Base-by-base conservation (phyloP, 495 filamentous ascomycete species). In the Talaromyces trachyspermus region DNA sequence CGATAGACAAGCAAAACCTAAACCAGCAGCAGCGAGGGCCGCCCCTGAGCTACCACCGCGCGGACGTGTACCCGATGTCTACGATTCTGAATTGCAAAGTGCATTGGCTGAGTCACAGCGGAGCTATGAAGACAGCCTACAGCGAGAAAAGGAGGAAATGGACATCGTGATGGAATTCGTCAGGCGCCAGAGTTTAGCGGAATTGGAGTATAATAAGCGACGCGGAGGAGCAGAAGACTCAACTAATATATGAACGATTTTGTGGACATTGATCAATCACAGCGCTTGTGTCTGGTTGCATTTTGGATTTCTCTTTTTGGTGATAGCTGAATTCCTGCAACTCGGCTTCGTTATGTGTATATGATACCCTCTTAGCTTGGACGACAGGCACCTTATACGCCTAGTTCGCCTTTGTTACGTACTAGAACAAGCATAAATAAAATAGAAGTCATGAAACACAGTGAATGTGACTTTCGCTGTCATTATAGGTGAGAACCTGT, bases 121-220 rank as follows among this genome's bases (percentile, higher is more conserved):
- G 14, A 54, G 52, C 29, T 58, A 64, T 25, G 54, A 61, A 49
- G 51, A 59, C 4, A 66, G 65, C 10, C 57, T 76, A 19, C 56
- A 53, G 20, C 69, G 65, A 49, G 56, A 68, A 42, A 72, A 58
- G 53, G 75, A 70, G 0, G 86, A 89, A 61, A 85, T 89, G 57
- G 78, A 85, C 23, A 77, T 85, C 49, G 75, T 90, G 20, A 56
- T 90, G 58, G 81, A 87, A 50, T 86, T 85, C 60, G 73, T 88
- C n/a, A 86, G 81, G 68, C 81, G 77, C 63, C 84, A 88, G 63
- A 88, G 85, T 63, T 54, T 88, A 17, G 72, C 75, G 0, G 85
- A 89, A 64, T 77, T 79, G 45, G 70, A 77, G 52, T 74, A 71
- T 56, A 8, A 41, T 22, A 18, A 25, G 12, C 46, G 23, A 24